Evolutionary conservation across 345 rosid genomes (phyloP).

Genomic region (Lumnitzera racemosa): DNA sequence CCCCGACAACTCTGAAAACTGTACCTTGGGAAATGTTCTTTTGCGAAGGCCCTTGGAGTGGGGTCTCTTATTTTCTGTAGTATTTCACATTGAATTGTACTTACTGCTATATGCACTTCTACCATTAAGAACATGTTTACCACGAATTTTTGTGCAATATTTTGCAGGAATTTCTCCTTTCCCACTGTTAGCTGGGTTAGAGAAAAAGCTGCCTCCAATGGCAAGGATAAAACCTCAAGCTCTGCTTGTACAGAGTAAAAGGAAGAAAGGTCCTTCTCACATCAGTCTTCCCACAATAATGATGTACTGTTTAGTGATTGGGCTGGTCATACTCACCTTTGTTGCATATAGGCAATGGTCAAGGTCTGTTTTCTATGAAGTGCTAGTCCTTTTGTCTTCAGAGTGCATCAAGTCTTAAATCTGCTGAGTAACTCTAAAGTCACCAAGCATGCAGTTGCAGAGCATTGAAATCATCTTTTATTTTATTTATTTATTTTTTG

Average conservation of each 20-base stretch:
- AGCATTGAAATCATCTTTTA: background rate
- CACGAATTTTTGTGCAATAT: too few species aligned
- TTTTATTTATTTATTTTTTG: background rate
- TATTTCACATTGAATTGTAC: too few species aligned
- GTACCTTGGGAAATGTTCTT: too few species aligned
- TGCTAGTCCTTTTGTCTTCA: background rate
- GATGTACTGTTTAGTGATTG: slow-evolving; percentile 38
- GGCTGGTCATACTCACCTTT: slow-evolving; percentile 34
- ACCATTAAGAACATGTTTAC: too few species aligned
- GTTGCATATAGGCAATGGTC: slow-evolving; percentile 62
- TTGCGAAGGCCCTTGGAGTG: too few species aligned
- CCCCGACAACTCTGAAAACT: too few species aligned
- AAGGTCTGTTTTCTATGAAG: slow-evolving; percentile 30
- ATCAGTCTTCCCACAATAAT: slow-evolving; percentile 48
- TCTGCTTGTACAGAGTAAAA: slow-evolving; percentile 69
- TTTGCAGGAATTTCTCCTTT: too few species aligned
- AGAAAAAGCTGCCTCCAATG: slow-evolving; percentile 21
- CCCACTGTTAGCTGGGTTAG: too few species aligned
- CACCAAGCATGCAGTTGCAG: too few species aligned
- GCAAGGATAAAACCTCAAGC: slow-evolving; percentile 87
- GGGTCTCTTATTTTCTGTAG: too few species aligned
- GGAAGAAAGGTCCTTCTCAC: slow-evolving; percentile 64
- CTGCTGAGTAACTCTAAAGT: too few species aligned
- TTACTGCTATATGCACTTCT: too few species aligned
- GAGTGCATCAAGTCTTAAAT: background rate